phyloP scores from a whole-genome alignment of 108 stramenopile genomes.

The Cyclotella distinguenda region DNA sequence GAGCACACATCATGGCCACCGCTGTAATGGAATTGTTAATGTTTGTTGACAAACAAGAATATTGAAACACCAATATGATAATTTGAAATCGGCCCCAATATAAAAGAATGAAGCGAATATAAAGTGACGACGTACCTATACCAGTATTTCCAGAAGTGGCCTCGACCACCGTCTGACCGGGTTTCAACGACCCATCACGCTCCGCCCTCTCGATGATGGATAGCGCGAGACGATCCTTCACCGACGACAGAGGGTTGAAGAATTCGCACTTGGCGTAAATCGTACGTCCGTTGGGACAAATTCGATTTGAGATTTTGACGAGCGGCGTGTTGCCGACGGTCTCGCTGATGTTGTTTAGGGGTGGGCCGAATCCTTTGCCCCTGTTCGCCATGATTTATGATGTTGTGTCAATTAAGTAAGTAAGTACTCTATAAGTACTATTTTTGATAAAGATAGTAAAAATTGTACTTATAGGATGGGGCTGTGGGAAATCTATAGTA shows the following conservation, averaged over 20 bases:
- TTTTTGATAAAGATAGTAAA: no score
- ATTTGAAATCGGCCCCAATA: no score
- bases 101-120: neutral
- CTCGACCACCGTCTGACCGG: slow-evolving; percentile 92
- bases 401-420: no score
- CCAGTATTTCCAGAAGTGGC: slow-evolving; percentile 96
- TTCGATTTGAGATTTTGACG: slow-evolving; percentile 50
- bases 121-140: slow-evolving; percentile 57
- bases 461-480: no score
- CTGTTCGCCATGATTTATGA: no score
- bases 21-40: slow-evolving; percentile 7
- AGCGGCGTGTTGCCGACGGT: slow-evolving; percentile 65
- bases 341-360: slow-evolving; percentile 52
- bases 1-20: slow-evolving; percentile 55
- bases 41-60: neutral
- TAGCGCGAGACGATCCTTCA: slow-evolving; percentile 92
- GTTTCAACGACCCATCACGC: slow-evolving; percentile 68
- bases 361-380: slow-evolving; percentile 45
- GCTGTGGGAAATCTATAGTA: no score
- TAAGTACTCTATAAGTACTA: no score
- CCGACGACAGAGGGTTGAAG: slow-evolving; percentile 81
- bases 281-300: slow-evolving; percentile 55
- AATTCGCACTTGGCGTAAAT: slow-evolving; percentile 83
- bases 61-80: slow-evolving; percentile 1
- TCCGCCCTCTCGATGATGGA: slow-evolving; percentile 86